Evolutionary conservation across 2,329 filamentous ascomycete genomes (phyloP), one percentile per base, ranked within the genome.

Genomic region (Cladophialophora psammophila): DNA sequence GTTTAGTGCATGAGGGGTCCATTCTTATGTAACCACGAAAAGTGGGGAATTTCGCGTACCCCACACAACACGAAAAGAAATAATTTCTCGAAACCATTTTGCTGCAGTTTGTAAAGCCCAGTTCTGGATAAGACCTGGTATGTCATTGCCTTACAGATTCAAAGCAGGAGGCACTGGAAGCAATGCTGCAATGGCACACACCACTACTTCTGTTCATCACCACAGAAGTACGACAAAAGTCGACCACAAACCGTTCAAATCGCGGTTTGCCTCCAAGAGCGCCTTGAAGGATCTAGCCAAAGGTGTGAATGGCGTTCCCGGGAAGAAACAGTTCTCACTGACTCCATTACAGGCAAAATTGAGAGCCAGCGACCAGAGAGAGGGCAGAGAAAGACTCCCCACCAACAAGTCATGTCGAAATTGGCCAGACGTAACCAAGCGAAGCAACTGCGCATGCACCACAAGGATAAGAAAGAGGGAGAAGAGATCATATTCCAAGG

Each of bases 351-450:
- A 95, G 92, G 94, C 77, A 95, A 95, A 79, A 86, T 94, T 58
- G 90, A 89, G 74, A 76, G 85, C 63, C 82, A 87, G 75, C 68
- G 66, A 36, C 45, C 67, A 50, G 91, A 96, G 76, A 88, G 86
- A 74, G 90, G 90, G 68, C 84, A 85, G 74, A 89, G 94, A 76
- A 96, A 92, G 80, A 97, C 94, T 15, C 92, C 92, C 63, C 93
- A 97, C 78, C 95, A 99, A 78, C 93, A 97, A 82, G 88, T 97
- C 81, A 94, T 97, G 92, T 96, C 93, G 66, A 99, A 98, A 81
- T 87, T 99, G 78, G 93, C 97, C 80, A 91, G 95, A 67, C 90
- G 93, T 74, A 98, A 99, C 80, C 93, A 96, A 83, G 92, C 93
- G 73, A 94, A 94, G 80, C 95, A 99, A 83, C 89, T 90, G 78